A percentile compares a stretch with the other conserved stretches of the same genome.
phyloP scores from a whole-genome alignment of 2,329 filamentous ascomycete species.

The Calonectria multiphialidica region DNA sequence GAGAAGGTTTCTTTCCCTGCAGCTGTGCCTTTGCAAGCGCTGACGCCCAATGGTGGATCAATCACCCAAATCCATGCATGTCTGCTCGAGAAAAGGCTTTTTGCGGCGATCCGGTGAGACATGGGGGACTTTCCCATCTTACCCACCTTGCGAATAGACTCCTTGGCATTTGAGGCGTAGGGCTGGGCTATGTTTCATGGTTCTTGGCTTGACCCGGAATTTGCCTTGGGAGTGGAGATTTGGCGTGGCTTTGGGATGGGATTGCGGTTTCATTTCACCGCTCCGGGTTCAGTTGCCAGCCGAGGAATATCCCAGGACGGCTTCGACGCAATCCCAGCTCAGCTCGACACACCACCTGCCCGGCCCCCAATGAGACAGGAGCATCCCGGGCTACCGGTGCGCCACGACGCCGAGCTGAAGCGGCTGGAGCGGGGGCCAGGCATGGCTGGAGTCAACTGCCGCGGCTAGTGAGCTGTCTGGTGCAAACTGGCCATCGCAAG shows the following conservation, averaged over 20 bases:
- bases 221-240: background rate
- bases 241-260: background rate
- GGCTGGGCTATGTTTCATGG: background rate
- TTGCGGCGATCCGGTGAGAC: background rate
- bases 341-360: background rate
- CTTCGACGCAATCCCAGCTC: background rate
- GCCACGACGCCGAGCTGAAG: conserved; percentile 4
- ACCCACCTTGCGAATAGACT: background rate
- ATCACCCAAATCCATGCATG: background rate
- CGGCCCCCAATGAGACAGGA: background rate
- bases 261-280: background rate
- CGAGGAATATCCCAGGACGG: background rate
- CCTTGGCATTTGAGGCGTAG: conserved; percentile 8
- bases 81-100: background rate
- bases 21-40: background rate
- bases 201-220: background rate
- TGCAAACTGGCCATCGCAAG: background rate
- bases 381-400: background rate
- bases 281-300: background rate
- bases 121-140: background rate
- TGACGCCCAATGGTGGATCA: background rate
- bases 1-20: background rate
- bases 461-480: background rate
- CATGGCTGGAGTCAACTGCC: background rate
- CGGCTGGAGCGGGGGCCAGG: conserved; percentile 1